Evolutionary conservation across 352 stramenopile genomes (phyloP).

Genomic region (Globisporangium middletonii): DNA sequence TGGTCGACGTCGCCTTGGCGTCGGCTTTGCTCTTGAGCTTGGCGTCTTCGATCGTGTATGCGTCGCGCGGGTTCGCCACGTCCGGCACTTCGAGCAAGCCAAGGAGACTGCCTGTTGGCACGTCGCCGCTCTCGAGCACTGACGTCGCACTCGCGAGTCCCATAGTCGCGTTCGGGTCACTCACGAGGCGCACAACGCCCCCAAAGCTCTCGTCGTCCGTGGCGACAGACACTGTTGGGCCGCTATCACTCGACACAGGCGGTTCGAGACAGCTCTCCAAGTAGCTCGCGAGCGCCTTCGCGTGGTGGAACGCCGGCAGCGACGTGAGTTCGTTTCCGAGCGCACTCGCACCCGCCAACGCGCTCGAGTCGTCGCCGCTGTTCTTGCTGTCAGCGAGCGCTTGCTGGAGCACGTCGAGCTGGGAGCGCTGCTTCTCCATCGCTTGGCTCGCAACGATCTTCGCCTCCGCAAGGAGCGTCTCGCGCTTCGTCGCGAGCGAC

Average conservation of each 20-base stretch:
- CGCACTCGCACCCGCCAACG: constrained; percentile 1
- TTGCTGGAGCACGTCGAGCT: constrained; percentile 45
- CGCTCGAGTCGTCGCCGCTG: constrained; percentile 33
- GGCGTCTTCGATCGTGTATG: constrained; percentile 91
- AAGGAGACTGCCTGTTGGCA: constrained; percentile 10
- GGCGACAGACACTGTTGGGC: constrained; percentile 9
- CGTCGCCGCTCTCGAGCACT: constrained; percentile 8
- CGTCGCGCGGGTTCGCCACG: constrained; percentile 54
- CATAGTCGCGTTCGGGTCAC: constrained; percentile 29
- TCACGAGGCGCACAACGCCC: constrained; percentile 41
- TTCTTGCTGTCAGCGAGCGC: constrained; percentile 35
- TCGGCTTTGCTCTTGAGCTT: constrained; percentile 90
- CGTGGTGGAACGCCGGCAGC: constrained; percentile 61
- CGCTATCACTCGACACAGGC: not conserved
- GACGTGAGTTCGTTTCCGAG: constrained; percentile 39
- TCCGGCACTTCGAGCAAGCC: constrained; percentile 54
- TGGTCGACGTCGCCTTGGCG: constrained; percentile 35
- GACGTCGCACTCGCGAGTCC: constrained; percentile 18
- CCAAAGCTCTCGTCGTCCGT: constrained; percentile 51
- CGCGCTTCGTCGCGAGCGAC: constrained; percentile 27
- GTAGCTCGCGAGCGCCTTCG: constrained; percentile 64
- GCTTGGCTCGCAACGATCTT: constrained; percentile 48
- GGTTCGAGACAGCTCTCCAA: constrained; percentile 41
- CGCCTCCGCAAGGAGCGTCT: constrained; percentile 37
- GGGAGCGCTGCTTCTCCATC: constrained; percentile 40